A percentile compares a stretch with the other conserved stretches of the same genome.
Conservation (phyloP, 805 yeast species). For the Barnettozyma californica region DNA sequence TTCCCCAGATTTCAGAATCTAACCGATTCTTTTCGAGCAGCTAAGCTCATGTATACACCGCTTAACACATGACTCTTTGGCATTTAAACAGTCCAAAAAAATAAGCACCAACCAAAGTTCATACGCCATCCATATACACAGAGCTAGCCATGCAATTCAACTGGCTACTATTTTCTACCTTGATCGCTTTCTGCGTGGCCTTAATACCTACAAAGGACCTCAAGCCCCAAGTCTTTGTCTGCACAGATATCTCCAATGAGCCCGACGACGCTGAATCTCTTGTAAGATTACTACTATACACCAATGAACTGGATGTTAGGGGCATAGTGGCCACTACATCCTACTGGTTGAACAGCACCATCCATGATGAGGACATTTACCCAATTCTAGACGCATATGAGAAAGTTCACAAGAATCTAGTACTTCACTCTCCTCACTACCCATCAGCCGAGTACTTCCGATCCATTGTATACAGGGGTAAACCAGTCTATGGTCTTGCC, state of each 20-base stretch:
- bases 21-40: too few species aligned
- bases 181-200: not conserved
- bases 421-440: constrained; percentile 25
- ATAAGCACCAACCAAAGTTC: too few species aligned
- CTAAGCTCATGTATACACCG: too few species aligned
- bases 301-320: constrained; percentile 26
- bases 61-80: too few species aligned
- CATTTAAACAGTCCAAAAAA: too few species aligned
- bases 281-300: constrained; percentile 27
- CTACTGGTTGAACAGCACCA: constrained; percentile 27
- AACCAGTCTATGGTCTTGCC: constrained; percentile 24
- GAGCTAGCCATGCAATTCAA: too few species aligned
- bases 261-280: constrained; percentile 30
- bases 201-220: constrained; percentile 26
- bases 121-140: too few species aligned
- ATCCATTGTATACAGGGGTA: constrained; percentile 23
- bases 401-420: constrained; percentile 22
- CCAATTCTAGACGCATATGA: constrained; percentile 30
- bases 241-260: constrained; percentile 29
- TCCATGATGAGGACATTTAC: constrained; percentile 27
- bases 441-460: constrained; percentile 26
- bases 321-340: constrained; percentile 33
- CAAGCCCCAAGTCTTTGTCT: constrained; percentile 27
- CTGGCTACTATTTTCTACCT: too few species aligned
- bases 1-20: too few species aligned